phyloP scores from a whole-genome alignment of 2,329 filamentous ascomycete species.

The Fusarium sp. region DNA sequence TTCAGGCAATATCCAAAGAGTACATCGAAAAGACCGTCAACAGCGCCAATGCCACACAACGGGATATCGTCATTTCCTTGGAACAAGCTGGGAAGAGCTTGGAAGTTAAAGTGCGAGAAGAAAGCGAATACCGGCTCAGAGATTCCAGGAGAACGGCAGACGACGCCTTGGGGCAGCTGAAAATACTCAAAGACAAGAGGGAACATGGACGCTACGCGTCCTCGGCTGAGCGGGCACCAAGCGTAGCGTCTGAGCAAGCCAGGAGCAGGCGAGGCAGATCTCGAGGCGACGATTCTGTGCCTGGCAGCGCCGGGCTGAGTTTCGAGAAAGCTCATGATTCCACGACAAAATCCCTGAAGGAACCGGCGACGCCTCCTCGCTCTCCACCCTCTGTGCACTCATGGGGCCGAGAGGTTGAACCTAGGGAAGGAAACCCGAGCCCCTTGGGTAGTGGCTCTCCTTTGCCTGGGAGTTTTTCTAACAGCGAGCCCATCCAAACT shows the following conservation, averaged over 20 bases:
- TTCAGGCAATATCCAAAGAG: neutral
- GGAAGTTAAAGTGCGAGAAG: neutral
- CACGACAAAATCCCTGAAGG: neutral
- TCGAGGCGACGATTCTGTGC: neutral
- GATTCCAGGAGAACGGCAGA: neutral
- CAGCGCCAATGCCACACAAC: neutral
- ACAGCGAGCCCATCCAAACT: neutral
- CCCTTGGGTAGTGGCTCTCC: neutral
- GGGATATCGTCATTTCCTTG: neutral
- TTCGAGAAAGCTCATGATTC: constrained; percentile 1
- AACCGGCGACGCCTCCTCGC: neutral
- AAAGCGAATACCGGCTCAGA: neutral
- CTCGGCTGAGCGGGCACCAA: neutral
- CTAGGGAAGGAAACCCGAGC: no score
- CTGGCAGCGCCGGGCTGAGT: constrained; percentile 5
- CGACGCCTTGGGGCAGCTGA: neutral
- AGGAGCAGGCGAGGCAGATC: no score
- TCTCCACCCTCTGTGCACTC: neutral
- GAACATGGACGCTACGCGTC: neutral
- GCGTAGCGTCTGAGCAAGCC: neutral
- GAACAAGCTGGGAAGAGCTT: neutral
- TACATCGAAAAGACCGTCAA: constrained; percentile 4
- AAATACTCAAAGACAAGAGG: neutral
- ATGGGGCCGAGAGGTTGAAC: neutral
- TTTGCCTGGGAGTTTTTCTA: neutral